These are phyloP conservation scores for Solanum bukasovii DNA, from an alignment of 257 asterid genomes.

Conservation along the genomic window DNA sequence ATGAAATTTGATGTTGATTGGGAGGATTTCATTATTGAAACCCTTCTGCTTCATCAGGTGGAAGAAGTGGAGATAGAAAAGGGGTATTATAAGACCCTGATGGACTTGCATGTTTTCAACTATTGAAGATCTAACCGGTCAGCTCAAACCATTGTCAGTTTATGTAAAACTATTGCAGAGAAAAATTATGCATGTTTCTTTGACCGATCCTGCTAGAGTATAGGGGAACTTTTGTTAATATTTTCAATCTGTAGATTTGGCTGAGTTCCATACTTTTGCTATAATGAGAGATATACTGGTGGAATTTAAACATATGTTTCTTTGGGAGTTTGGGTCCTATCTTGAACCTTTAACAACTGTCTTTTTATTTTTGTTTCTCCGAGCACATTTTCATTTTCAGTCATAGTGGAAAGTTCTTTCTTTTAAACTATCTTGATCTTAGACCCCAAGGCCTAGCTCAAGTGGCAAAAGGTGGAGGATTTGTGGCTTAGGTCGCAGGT, in stretches of 20 bases:
- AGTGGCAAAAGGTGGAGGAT: background rate
- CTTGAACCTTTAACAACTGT: background rate
- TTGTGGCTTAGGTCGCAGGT: background rate
- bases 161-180: background rate
- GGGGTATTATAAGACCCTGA: conserved; percentile 61
- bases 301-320: background rate
- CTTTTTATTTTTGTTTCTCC: background rate
- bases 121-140: background rate
- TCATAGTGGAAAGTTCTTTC: background rate
- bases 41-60: conserved; percentile 70
- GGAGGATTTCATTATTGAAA: conserved; percentile 83
- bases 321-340: background rate
- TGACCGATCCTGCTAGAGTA: background rate
- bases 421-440: background rate
- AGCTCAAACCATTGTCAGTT: background rate
- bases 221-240: background rate
- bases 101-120: conserved; percentile 67
- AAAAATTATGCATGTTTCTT: background rate
- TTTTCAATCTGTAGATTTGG: background rate
- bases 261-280: background rate
- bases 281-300: background rate
- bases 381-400: background rate
- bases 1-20: conserved; percentile 34
- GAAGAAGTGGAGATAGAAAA: conserved; percentile 71
- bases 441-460: background rate